Base-by-base conservation (phyloP, 73 alveolate genomes). In the Paramecium bursaria region DNA sequence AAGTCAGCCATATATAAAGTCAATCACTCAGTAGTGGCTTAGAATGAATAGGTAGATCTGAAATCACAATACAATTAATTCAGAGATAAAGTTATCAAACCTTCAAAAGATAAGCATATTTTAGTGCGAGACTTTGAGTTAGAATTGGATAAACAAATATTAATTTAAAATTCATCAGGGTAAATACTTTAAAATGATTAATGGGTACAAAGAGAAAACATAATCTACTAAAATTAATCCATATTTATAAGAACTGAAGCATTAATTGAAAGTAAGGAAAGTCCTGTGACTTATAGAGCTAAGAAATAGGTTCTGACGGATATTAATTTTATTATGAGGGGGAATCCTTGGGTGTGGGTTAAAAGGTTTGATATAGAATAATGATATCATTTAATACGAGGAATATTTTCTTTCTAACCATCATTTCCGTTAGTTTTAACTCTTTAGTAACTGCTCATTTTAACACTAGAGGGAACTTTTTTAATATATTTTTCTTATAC, bases 331-430 rank as follows among this genome's bases (percentile, higher is more conserved):
- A 15, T 67, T 39, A 25, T 67, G 50, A 33, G 42, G 22, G 82
- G 82, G 6, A 67, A 67, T 42, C 82, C 82, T 30, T 67, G 60
- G 60, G 53, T 31, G 17, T 67, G 82, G 82, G 82, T 67, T 35
- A 67, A 67, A 42, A 67, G 33, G 30, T 67, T 67, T 39, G 82
- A 67, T 67, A 35, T 25, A 67, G 82, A 67, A n/a, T 53, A 67
- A 39, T n/a, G n/a, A n/a, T n/a, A n/a, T n/a, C n/a, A n/a, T n/a
- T n/a, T n/a, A n/a, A n/a, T n/a, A n/a, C n/a, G n/a, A n/a, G n/a
- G n/a, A n/a, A n/a, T n/a, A n/a, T n/a, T n/a, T n/a, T n/a, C n/a
- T n/a, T n/a, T n/a, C n/a, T n/a, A n/a, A n/a, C n/a, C n/a, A n/a
- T n/a, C n/a, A n/a, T n/a, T n/a, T n/a, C n/a, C n/a, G n/a, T n/a